Evolutionary conservation across 2,329 filamentous ascomycete genomes (phyloP).

Genomic region (Myriosclerotinia scirpicola): DNA sequence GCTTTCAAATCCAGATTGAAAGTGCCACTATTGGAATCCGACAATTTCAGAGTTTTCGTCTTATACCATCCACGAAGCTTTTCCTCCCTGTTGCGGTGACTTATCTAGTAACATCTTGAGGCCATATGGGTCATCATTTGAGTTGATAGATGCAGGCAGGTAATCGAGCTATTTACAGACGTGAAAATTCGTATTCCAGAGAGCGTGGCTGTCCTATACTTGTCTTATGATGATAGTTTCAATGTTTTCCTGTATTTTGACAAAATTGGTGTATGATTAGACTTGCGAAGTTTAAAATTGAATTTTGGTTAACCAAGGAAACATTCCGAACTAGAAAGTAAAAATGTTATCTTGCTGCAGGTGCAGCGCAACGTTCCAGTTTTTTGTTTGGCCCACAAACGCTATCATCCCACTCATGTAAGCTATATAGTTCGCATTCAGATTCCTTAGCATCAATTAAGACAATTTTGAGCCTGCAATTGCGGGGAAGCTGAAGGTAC

Average conservation of each 20-base stretch:
- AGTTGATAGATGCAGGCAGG: not conserved
- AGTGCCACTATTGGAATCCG: no score
- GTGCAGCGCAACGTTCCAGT: conserved; percentile 23
- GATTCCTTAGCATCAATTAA: not conserved
- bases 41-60: not conserved
- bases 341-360: not conserved
- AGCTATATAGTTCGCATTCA: not conserved
- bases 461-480: not conserved
- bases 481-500: conserved; percentile 21
- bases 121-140: not conserved
- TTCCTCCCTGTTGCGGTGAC: not conserved
- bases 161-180: not conserved
- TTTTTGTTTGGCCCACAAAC: not conserved
- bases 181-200: not conserved
- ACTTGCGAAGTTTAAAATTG: not conserved
- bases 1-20: not conserved
- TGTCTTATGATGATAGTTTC: not conserved
- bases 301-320: not conserved
- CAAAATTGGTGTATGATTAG: not conserved
- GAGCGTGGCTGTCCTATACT: not conserved
- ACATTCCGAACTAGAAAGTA: not conserved
- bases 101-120: not conserved
- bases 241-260: not conserved
- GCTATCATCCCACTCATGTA: not conserved
- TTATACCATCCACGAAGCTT: not conserved